These are phyloP conservation scores for Leishmania major DNA, from an alignment of 208 protist species.

Conservation along the genomic window DNA sequence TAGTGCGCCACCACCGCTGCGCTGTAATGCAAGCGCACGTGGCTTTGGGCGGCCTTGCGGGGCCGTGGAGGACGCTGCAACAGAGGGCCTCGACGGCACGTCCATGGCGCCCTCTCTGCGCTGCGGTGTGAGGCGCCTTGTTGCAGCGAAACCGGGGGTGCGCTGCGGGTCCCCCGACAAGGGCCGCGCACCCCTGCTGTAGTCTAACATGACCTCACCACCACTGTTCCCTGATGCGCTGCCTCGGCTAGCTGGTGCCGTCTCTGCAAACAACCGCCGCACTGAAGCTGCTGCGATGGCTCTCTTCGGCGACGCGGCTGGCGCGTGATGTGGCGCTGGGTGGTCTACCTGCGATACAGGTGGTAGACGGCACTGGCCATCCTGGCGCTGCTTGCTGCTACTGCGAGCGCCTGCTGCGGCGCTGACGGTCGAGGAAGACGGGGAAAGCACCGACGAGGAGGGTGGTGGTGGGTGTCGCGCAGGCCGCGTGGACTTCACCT, in stretches of 20 bases:
- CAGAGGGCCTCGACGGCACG: neutral
- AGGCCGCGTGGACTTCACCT: neutral
- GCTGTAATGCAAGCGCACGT: slow-evolving; percentile 9
- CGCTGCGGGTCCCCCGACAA: neutral
- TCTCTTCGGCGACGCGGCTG: neutral
- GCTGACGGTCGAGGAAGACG: neutral
- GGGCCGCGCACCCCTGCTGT: neutral
- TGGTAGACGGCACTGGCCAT: neutral
- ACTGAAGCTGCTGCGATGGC: neutral
- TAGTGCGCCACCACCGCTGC: neutral
- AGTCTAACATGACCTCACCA: neutral
- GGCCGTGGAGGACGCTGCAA: neutral
- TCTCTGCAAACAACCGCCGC: neutral
- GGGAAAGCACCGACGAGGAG: neutral
- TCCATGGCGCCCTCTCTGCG: neutral
- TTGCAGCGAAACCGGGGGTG: neutral
- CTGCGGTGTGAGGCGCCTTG: neutral
- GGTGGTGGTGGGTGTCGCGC: neutral
- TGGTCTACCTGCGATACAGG: neutral
- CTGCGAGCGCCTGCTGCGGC: neutral
- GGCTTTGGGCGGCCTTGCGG: neutral
- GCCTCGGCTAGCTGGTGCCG: neutral
- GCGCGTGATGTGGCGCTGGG: neutral
- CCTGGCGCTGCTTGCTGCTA: slow-evolving; percentile 8
- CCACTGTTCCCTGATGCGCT: neutral